phyloP scores from a whole-genome alignment of 208 protist species.

The Spongospora subterranea region DNA sequence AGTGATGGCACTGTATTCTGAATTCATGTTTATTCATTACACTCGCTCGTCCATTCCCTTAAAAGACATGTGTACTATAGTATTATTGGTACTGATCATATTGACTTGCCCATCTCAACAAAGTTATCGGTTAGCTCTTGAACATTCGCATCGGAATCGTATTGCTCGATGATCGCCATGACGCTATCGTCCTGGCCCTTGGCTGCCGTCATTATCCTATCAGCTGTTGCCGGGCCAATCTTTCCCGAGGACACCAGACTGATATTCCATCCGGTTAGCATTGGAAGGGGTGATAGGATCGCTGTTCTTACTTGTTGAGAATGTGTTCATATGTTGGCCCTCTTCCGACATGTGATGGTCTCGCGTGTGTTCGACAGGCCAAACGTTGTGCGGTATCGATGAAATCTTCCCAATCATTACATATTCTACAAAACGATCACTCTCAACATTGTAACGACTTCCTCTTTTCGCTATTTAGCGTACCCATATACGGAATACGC shows the following conservation, averaged over 20 bases:
- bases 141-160: slow-evolving; percentile 9
- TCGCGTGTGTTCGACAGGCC: not conserved
- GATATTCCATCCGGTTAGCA: no score
- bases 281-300: no score
- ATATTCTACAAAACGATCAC: not conserved
- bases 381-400: not conserved
- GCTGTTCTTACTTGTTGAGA: not conserved
- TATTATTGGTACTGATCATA: no score
- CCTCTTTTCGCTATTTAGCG: not conserved
- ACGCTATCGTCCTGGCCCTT: not conserved
- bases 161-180: not conserved
- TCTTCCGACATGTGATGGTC: not conserved
- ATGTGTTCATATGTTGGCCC: not conserved
- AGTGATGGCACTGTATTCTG: slow-evolving; percentile 60
- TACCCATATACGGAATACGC: slow-evolving; percentile 37
- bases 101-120: not conserved
- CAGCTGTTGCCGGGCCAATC: not conserved
- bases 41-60: no score
- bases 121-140: not conserved
- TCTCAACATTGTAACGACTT: not conserved
- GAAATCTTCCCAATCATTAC: slow-evolving; percentile 2
- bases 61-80: no score
- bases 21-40: no score
- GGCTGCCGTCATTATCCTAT: not conserved
- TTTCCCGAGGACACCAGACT: not conserved